Base-by-base conservation (phyloP, 2,329 filamentous ascomycete genomes). In the Monosporascus cannonballus region DNA sequence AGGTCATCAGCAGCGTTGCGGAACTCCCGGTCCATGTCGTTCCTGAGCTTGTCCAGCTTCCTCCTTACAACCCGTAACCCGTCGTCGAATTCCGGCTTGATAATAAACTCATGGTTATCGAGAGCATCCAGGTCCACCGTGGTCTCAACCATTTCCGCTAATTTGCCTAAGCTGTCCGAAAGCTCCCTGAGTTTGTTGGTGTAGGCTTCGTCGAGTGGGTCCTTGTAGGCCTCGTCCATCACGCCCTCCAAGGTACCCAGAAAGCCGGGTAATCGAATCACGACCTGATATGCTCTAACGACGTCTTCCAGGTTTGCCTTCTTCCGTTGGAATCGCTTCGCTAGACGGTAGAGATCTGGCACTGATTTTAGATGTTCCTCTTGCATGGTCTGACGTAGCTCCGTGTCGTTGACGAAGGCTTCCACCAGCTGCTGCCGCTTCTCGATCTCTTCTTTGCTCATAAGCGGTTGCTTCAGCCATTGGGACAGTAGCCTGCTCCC, bases 81-180 rank as follows among this genome's bases (percentile, higher is more conserved):
- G 54, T 96, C 91, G 64, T 99, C 94, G 59, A 96, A 99, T 66
- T 99, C 94, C 1, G 95, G 89, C 72, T 97, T 99, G 79, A 99
- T 99, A 63, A 96, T 93, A 72, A 95, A 99, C 67, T 99, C 94
- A 66, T 99, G 94, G 60, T 94, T 91, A 64, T 99, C 93, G 11
- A 99, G 81, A 3, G 94, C 94, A 53, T 96, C 90, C 0, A 99
- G 81, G 65, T 99, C 94, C 15, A 99, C 92, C 0, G 95, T 99
- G 2, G 94, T 96, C 74, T 99, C 94, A 0, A 99, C 94, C 90
- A 99, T 96, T 67, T 99, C 94, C 65, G 93, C 89, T 11, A 99
- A 77, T 67, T 91, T 96, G 25, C 81, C 85, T 49, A 99, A 79
- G 64, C 85, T 89, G 64, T 90, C 85, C 6, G 86, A 88, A 55